phyloP scores from a whole-genome alignment of 2,329 filamentous ascomycete genomes.

The Verticillium albo-atrum region DNA sequence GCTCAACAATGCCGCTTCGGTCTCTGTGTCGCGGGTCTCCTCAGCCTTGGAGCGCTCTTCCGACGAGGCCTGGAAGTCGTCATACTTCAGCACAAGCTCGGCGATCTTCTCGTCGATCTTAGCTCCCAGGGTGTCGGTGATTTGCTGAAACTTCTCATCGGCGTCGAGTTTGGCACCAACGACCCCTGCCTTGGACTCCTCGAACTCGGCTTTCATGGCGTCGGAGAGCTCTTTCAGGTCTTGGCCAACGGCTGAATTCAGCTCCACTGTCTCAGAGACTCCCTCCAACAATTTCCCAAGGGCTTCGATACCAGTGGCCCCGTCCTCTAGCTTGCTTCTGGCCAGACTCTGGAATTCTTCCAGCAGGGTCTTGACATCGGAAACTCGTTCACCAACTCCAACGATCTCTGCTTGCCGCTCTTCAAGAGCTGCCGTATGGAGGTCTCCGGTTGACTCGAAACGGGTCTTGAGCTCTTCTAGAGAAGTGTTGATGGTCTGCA shows the following conservation, averaged over 20 bases:
- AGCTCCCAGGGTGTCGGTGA: conserved; percentile 46
- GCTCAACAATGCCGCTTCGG: conserved; percentile 67
- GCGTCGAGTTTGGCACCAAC: conserved; percentile 77
- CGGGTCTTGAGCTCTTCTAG: conserved; percentile 58
- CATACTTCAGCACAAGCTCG: conserved; percentile 81
- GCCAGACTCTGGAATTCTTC: conserved; percentile 75
- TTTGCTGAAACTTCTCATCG: conserved; percentile 68
- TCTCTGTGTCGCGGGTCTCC: conserved; percentile 68
- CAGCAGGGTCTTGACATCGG: conserved; percentile 72
- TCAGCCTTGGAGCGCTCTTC: conserved; percentile 70
- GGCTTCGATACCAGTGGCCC: conserved; percentile 66
- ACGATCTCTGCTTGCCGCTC: conserved; percentile 81
- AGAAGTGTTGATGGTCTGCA: conserved; percentile 65
- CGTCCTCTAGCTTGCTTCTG: conserved; percentile 71
- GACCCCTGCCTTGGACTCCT: conserved; percentile 76
- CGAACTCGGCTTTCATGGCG: conserved; percentile 79
- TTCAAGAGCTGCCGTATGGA: conserved; percentile 74
- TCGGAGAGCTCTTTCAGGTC: conserved; percentile 69
- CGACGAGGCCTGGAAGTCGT: conserved; percentile 71
- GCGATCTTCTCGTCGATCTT: conserved; percentile 64
- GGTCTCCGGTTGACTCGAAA: conserved; percentile 62
- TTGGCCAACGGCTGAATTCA: conserved; percentile 53
- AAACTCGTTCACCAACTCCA: conserved; percentile 71
- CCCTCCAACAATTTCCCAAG: conserved; percentile 67
- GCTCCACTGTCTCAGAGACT: conserved; percentile 57